These are phyloP conservation scores for Clavispora fructus DNA, from an alignment of 805 yeast genomes.

Conservation along the genomic window DNA sequence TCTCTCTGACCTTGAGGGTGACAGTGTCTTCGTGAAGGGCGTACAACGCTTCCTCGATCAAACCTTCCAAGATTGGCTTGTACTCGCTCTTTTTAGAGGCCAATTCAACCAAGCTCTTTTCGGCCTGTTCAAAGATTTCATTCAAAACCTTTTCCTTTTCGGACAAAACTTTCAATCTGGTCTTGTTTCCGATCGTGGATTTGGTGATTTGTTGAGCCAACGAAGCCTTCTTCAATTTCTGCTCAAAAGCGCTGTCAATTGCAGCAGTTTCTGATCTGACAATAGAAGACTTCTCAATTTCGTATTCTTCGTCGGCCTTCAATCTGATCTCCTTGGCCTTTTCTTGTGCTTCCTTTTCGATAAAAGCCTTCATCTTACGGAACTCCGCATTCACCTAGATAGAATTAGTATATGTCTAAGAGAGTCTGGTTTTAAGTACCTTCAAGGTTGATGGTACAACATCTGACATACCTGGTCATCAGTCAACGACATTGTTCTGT, in stretches of 20 bases:
- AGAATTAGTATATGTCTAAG: conserved; percentile 1
- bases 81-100: conserved; percentile 55
- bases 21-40: conserved; percentile 71
- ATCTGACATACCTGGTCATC: conserved; percentile 25
- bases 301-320: conserved; percentile 98
- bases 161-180: conserved; percentile 82
- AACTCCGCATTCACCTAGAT: conserved; percentile 86
- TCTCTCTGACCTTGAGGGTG: conserved; percentile 59
- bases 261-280: conserved; percentile 90
- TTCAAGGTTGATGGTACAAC: not conserved
- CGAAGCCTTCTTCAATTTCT: conserved; percentile 83
- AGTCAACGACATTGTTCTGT: conserved; percentile 23
- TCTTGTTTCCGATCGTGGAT: conserved; percentile 92
- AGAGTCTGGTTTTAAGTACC: not conserved
- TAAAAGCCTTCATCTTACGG: conserved; percentile 96
- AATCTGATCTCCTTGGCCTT: conserved; percentile 93
- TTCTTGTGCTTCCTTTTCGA: conserved; percentile 98
- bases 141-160: conserved; percentile 76
- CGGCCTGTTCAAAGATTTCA: conserved; percentile 68
- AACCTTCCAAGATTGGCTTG: conserved; percentile 63
- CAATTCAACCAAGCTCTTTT: conserved; percentile 52
- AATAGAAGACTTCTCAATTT: conserved; percentile 91
- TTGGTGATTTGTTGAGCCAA: conserved; percentile 93
- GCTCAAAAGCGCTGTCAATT: conserved; percentile 75
- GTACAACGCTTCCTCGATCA: conserved; percentile 71